Base-by-base conservation (phyloP, 2,329 filamentous ascomycete genomes). In the Metarhizium sp. region DNA sequence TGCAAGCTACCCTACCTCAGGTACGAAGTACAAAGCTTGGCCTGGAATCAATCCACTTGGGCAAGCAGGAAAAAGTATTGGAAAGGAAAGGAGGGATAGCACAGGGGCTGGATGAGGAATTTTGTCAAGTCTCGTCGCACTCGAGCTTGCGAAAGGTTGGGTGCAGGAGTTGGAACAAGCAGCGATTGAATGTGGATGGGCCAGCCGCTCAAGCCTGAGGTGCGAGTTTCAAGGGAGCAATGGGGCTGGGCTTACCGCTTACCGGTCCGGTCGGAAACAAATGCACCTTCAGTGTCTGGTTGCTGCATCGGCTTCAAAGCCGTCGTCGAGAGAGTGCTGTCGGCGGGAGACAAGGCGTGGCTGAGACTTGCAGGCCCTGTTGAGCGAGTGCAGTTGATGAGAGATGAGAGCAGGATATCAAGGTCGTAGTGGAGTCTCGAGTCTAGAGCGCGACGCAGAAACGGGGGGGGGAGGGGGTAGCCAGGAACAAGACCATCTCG, bases 1-100 rank as follows among this genome's bases (percentile, higher is more conserved):
- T 58, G 59, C 50, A 56, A 58, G 55, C 54, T 58, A 56, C 56
- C 50, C 55, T 58, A 58, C 58, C 58, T 57, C 38, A 56, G 42
- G 32, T 49, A 56, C 51, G 25, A 49, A 38, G 25, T 48, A 48
- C 45, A 48, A 30, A 42, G 29, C n/a, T 38, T 42, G 29, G 49
- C 49, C 49, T 51, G 48, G 18, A 51, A n/a, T 47, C 25, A 54
- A 49, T 38, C 45, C 46, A 54, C 46, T 25, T 42, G 43, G 43
- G 16, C 38, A 43, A 50, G 45, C 25, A 48, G 30, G 45, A 51
- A 52, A 55, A 58, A 54, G 51, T 50, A 54, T 56, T 58, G 51
- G 57, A 51, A 48, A 58, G 47, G 40, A 52, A 38, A 57, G 55
- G 34, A 58, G 56, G 58, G 42, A 45, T 45, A 20, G 55, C 55